Conservation (phyloP, 140 eudicot genomes). For the Flaveria floridana region DNA sequence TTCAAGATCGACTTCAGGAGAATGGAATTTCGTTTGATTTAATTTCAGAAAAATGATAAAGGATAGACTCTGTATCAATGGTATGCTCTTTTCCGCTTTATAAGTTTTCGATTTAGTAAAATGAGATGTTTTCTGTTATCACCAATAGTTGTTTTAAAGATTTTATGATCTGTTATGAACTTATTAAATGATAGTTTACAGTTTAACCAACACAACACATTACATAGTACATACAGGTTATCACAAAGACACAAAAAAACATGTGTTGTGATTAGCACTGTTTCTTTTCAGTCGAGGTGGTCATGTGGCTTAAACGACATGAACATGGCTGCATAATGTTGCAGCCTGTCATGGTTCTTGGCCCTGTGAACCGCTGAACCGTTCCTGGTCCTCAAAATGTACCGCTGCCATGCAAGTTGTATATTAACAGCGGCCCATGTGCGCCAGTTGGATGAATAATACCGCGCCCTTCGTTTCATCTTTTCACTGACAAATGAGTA, state of each 20-base stretch:
- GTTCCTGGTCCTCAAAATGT: constrained; percentile 44
- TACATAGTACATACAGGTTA: constrained; percentile 15
- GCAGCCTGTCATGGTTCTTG: constrained; percentile 28
- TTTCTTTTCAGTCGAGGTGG: constrained; percentile 58
- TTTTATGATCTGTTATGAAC: not conserved
- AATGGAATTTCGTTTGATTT: constrained; percentile 77
- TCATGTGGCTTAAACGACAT: constrained; percentile 83
- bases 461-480: constrained; percentile 59
- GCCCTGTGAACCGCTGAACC: constrained; percentile 12
- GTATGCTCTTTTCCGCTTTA: constrained; percentile 20
- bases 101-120: not conserved
- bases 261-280: constrained; percentile 4
- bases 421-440: constrained; percentile 88
- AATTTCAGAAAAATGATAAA: constrained; percentile 31
- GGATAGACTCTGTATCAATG: constrained; percentile 19
- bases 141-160: not conserved
- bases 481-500: constrained; percentile 62
- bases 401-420: constrained; percentile 69
- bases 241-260: constrained; percentile 9
- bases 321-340: constrained; percentile 59
- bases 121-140: not conserved
- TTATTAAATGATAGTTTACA: not conserved
- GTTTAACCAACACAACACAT: not conserved
- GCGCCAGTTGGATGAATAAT: constrained; percentile 87
- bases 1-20: constrained; percentile 74